Percentiles rank a stretch among this genome's conserved stretches.
These are phyloP conservation scores for Dimocarpus longan DNA, from an alignment of 345 rosid species.

Conservation along the genomic window DNA sequence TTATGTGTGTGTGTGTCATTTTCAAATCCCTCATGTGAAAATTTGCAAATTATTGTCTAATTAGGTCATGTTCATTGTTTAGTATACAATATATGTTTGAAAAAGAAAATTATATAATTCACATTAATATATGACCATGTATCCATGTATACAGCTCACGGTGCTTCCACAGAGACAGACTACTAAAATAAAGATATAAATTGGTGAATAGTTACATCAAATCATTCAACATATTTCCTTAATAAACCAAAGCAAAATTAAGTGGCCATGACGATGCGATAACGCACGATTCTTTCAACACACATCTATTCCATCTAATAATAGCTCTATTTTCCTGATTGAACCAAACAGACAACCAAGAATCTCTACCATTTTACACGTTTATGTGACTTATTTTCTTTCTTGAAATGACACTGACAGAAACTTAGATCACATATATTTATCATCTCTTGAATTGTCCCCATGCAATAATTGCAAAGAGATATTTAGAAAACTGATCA, in stretches of 20 bases:
- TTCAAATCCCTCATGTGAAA: too few relatives aligned
- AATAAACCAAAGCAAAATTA: background rate
- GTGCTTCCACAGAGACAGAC: background rate
- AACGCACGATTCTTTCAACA: background rate
- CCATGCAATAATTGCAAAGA: background rate
- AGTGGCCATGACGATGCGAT: background rate
- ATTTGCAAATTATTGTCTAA: too few relatives aligned
- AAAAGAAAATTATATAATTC: background rate
- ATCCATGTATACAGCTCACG: background rate
- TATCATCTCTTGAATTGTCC: background rate
- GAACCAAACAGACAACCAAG: background rate
- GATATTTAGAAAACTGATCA: background rate
- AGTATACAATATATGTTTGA: background rate
- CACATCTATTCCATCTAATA: constrained; percentile 6
- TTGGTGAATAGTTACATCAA: constrained; percentile 2
- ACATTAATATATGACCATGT: too few relatives aligned
- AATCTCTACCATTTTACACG: background rate
- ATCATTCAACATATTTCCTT: background rate
- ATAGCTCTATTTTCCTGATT: background rate
- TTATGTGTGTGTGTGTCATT: too few relatives aligned
- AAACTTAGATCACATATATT: background rate
- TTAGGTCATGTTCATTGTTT: too few relatives aligned
- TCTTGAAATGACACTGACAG: background rate
- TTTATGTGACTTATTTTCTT: background rate
- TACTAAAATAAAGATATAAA: background rate